Percentiles rank a stretch among this genome's conserved stretches.
Conservation (phyloP, 2,329 filamentous ascomycete genomes). For the Aspergillus sp. region DNA sequence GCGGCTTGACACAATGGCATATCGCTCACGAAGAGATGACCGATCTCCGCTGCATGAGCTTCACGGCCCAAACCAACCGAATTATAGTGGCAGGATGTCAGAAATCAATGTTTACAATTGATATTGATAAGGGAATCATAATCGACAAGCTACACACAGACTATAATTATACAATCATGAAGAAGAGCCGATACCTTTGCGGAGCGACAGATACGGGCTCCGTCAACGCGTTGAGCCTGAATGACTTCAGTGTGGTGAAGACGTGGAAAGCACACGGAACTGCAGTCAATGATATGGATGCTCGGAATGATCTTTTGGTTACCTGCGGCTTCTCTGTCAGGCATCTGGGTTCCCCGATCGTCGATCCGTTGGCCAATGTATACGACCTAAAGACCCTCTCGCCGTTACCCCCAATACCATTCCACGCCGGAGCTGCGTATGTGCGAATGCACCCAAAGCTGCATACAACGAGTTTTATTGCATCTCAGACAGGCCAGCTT, state of each 20-base stretch:
- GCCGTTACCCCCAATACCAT: constrained; percentile 87
- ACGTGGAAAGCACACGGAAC: constrained; percentile 89
- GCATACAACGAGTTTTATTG: constrained; percentile 90
- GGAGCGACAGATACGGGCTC: constrained; percentile 80
- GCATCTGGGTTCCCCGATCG: constrained; percentile 75
- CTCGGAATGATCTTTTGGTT: constrained; percentile 89
- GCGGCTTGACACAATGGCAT: constrained; percentile 86
- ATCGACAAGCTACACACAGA: constrained; percentile 71
- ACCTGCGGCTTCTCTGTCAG: constrained; percentile 91
- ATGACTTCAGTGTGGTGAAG: constrained; percentile 75
- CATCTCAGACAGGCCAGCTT: constrained; percentile 88
- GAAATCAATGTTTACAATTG: constrained; percentile 76
- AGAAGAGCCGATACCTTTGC: constrained; percentile 82
- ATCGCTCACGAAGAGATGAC: constrained; percentile 76
- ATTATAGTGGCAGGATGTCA: constrained; percentile 88
- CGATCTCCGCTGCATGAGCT: constrained; percentile 92
- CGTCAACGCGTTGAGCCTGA: constrained; percentile 82
- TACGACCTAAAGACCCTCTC: constrained; percentile 91
- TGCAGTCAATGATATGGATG: constrained; percentile 94
- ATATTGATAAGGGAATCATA: constrained; percentile 71
- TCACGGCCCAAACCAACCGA: constrained; percentile 81
- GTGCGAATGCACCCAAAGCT: constrained; percentile 96
- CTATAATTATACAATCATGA: constrained; percentile 87
- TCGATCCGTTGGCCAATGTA: constrained; percentile 91
- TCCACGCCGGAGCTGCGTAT: constrained; percentile 86